Percentiles rank a stretch among this genome's conserved stretches.
phyloP scores from a whole-genome alignment of 1,284 basidiomycete genomes.

The Puccinia coronata region DNA sequence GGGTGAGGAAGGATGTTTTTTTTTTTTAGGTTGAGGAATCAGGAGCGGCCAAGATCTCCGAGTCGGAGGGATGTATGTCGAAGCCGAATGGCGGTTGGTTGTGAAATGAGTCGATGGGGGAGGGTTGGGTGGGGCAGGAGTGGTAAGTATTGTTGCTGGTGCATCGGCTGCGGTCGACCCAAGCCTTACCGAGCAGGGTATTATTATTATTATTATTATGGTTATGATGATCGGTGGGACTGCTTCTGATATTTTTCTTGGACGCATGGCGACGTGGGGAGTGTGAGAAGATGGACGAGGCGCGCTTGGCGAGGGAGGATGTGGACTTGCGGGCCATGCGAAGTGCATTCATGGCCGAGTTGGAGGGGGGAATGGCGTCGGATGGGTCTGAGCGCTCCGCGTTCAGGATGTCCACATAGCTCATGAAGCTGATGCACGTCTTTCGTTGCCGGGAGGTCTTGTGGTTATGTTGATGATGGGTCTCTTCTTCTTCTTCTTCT shows the following conservation, averaged over 20 bases:
- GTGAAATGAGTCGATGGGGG: background rate
- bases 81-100: too few relatives aligned
- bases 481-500: background rate
- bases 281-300: conserved; percentile 13
- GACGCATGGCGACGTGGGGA: background rate
- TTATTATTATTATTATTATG: background rate
- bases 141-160: background rate
- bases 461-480: background rate
- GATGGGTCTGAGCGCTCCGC: conserved; percentile 3
- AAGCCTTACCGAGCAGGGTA: background rate
- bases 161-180: conserved; percentile 4
- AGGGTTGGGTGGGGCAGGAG: background rate
- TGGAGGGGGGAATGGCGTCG: background rate
- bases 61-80: too few relatives aligned
- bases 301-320: conserved; percentile 6
- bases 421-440: conserved; percentile 37
- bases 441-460: background rate
- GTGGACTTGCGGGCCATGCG: conserved; percentile 10
- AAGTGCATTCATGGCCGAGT: conserved; percentile 6
- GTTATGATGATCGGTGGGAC: background rate
- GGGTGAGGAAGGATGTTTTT: too few relatives aligned
- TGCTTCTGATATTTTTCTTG: background rate
- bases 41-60: too few relatives aligned
- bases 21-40: too few relatives aligned
- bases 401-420: conserved; percentile 40